Evolutionary conservation across 257 asterid genomes (phyloP).

Genomic region (Solanum piurae): DNA sequence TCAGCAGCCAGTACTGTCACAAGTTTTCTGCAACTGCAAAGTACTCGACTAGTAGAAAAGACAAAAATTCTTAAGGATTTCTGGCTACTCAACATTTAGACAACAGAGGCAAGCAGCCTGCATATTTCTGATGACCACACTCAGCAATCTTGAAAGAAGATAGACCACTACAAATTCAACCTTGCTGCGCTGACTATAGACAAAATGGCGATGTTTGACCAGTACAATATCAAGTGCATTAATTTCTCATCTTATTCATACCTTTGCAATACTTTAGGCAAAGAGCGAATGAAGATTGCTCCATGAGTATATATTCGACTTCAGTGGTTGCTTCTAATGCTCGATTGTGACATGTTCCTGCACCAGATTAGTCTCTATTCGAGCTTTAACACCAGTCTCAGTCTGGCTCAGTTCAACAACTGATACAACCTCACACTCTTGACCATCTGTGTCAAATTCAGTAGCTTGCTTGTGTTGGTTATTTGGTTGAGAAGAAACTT

Average conservation of each 20-base stretch:
- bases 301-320: conserved; percentile 8
- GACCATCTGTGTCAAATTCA: not conserved
- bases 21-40: conserved; percentile 4
- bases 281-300: conserved; percentile 10
- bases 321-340: conserved; percentile 7
- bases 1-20: conserved; percentile 1
- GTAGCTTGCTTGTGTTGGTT: not conserved
- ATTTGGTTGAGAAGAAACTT: conserved; percentile 8
- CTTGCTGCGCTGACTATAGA: conserved; percentile 19
- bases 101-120: conserved; percentile 1
- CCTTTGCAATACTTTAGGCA: conserved; percentile 4
- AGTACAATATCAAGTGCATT: conserved; percentile 3
- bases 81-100: conserved; percentile 4
- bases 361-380: not conserved
- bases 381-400: conserved; percentile 5
- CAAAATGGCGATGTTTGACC: conserved; percentile 3
- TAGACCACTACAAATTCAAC: conserved; percentile 7
- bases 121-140: conserved; percentile 5
- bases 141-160: conserved; percentile 12
- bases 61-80: conserved; percentile 5
- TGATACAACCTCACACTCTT: not conserved
- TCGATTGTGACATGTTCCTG: conserved; percentile 8
- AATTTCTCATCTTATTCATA: conserved; percentile 11
- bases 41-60: conserved; percentile 13
- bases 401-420: not conserved